These are phyloP conservation scores for Ogataea trehaloabstinens DNA, from an alignment of 805 yeast genomes.

Conservation along the genomic window DNA sequence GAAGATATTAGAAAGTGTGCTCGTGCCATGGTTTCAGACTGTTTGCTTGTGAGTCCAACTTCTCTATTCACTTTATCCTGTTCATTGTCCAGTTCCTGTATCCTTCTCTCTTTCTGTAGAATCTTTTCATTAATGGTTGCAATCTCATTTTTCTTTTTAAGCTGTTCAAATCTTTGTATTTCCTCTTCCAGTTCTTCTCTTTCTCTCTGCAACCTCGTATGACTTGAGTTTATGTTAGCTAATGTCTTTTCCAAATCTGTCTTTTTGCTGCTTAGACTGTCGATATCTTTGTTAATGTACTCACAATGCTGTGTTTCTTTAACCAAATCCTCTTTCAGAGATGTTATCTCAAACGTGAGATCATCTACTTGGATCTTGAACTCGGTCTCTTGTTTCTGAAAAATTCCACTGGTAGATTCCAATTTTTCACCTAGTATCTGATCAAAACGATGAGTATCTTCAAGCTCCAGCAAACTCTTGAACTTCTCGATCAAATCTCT, in stretches of 20 bases:
- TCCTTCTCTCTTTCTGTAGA: slow-evolving; percentile 35
- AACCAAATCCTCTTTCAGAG: slow-evolving; percentile 33
- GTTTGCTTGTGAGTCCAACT: slow-evolving; percentile 51
- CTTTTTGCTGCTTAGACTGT: slow-evolving; percentile 35
- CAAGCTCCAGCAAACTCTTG: slow-evolving; percentile 5
- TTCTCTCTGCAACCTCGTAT: slow-evolving; percentile 47
- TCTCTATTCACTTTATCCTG: slow-evolving; percentile 54
- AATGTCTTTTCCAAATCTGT: slow-evolving; percentile 38
- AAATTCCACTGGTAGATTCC: neutral
- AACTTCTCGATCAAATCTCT: slow-evolving; percentile 10
- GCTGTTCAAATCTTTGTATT: slow-evolving; percentile 31
- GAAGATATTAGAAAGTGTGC: slow-evolving; percentile 30
- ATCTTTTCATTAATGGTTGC: slow-evolving; percentile 35
- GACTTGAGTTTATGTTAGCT: slow-evolving; percentile 38
- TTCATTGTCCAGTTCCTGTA: slow-evolving; percentile 38
- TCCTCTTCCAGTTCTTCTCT: slow-evolving; percentile 40
- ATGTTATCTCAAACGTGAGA: slow-evolving; percentile 13
- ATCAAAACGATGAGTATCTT: slow-evolving; percentile 10
- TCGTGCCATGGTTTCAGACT: slow-evolving; percentile 58
- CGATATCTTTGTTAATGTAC: slow-evolving; percentile 42
- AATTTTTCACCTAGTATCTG: slow-evolving; percentile 8
- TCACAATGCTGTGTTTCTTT: slow-evolving; percentile 42
- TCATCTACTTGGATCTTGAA: slow-evolving; percentile 14
- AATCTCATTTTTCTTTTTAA: slow-evolving; percentile 30
- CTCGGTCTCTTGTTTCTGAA: slow-evolving; percentile 2